Base-by-base conservation (phyloP, 805 yeast genomes). In the Osmozyma mogii region DNA sequence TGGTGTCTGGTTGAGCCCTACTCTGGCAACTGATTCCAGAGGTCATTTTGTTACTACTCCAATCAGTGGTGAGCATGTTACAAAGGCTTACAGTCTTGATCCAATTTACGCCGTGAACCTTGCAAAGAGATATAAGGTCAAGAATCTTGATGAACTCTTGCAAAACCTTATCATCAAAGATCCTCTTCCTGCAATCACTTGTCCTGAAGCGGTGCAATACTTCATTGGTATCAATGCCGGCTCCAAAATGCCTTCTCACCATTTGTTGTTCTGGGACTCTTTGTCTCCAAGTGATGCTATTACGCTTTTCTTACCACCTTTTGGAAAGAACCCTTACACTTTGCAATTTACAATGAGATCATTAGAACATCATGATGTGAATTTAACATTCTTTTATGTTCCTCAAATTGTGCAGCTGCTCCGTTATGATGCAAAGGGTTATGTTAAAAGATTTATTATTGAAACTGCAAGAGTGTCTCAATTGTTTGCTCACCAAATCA, bases 401-500 rank as follows among this genome's bases (percentile, higher is more conserved):
- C 99, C 99, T 2, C 98, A 92, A 53, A 85, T 92, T 54, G 98
- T 92, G 13, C 99, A 92, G 58, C 71, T 84, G 39, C 66, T 92
- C 43, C 71, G 97, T 40, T 79, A 78, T 51, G 98, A 92, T 51
- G 56, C 56, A 8, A 62, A 72, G 25, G 97, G 96, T 1, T 88
- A 85, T 45, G 94, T 89, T 25, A 85, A 84, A 44, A 70, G 85
- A 43, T 84, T 83, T 50, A 87, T 92, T 39, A 59, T 89, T 32
- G 97, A 92, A 52, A 84, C 96, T 1, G 96, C 95, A 2, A 78
- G 81, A 49, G 84, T 87, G 9, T 79, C 92, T 16, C 94, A 84
- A 42, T 63, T 89, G 38, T 92, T 92, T 65, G 88, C 97, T 0
- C 99, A 92, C 55, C 99, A 92, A 56, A 88, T 92, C 41, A 85